These are phyloP conservation scores for Vigna nakashimae DNA, from an alignment of 306 rosid genomes.

Conservation along the genomic window DNA sequence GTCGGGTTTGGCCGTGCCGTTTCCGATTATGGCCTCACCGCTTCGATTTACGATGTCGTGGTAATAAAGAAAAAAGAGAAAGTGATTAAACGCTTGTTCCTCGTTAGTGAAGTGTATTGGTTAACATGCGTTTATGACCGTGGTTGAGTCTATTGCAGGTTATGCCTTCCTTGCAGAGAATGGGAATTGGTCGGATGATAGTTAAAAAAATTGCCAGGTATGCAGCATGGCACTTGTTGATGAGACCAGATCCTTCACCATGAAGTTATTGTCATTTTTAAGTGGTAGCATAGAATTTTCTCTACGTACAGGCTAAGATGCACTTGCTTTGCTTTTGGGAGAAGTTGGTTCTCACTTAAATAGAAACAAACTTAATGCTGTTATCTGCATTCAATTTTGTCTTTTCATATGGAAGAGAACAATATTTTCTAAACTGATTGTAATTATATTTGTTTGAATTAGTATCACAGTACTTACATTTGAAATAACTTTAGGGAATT, in stretches of 20 bases:
- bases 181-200: conserved; percentile 83
- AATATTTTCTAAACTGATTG: too few relatives aligned
- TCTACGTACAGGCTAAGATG: too few relatives aligned
- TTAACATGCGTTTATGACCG: conserved; percentile 40
- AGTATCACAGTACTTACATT: too few relatives aligned
- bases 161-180: conserved; percentile 69
- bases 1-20: conserved; percentile 89
- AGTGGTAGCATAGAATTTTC: neutral
- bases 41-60: conserved; percentile 83
- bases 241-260: neutral
- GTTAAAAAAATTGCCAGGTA: conserved; percentile 74
- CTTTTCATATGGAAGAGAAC: too few relatives aligned
- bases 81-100: neutral
- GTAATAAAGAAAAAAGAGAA: conserved; percentile 27
- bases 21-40: conserved; percentile 82
- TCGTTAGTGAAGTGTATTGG: neutral
- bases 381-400: too few relatives aligned
- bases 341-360: too few relatives aligned
- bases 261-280: conserved; percentile 1
- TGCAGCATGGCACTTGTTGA: neutral
- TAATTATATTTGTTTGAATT: too few relatives aligned
- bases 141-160: conserved; percentile 70
- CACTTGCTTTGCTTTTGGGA: too few relatives aligned
- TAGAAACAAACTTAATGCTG: too few relatives aligned
- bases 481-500: too few relatives aligned